Conservation (phyloP, 768 basidiomycete genomes). For the Termitomyces sp. region DNA sequence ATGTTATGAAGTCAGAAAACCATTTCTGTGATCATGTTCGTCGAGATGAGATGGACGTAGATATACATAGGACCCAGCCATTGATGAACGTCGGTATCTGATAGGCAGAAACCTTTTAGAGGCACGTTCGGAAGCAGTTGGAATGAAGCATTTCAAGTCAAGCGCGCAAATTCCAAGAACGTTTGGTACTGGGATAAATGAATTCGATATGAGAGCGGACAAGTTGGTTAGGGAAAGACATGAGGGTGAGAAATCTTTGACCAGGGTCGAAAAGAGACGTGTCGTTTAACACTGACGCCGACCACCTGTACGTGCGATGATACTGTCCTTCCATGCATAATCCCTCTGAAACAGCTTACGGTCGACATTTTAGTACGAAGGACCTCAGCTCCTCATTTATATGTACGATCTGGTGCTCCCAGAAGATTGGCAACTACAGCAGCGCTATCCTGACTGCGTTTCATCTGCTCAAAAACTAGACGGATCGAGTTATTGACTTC, state of each 20-base stretch:
- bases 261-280: neutral
- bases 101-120: neutral
- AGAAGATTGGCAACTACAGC: slow-evolving; percentile 36
- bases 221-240: neutral
- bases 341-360: too few species aligned
- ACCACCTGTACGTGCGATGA: neutral
- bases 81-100: neutral
- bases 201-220: neutral
- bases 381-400: slow-evolving; percentile 3
- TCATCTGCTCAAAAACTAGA: slow-evolving; percentile 41
- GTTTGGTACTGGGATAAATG: neutral
- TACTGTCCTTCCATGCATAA: neutral
- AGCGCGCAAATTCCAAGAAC: too few species aligned
- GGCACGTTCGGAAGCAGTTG: neutral
- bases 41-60: too few species aligned
- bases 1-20: neutral
- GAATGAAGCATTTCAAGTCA: neutral
- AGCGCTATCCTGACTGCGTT: slow-evolving; percentile 52
- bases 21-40: neutral
- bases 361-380: neutral
- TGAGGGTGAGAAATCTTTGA: too few species aligned
- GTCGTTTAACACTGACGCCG: neutral
- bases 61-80: neutral
- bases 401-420: slow-evolving; percentile 8
- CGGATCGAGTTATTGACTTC: slow-evolving; percentile 38